Percentiles rank a stretch among this genome's conserved stretches.
Conservation (phyloP, 1,284 basidiomycete species). For the Ustilago hordei region DNA sequence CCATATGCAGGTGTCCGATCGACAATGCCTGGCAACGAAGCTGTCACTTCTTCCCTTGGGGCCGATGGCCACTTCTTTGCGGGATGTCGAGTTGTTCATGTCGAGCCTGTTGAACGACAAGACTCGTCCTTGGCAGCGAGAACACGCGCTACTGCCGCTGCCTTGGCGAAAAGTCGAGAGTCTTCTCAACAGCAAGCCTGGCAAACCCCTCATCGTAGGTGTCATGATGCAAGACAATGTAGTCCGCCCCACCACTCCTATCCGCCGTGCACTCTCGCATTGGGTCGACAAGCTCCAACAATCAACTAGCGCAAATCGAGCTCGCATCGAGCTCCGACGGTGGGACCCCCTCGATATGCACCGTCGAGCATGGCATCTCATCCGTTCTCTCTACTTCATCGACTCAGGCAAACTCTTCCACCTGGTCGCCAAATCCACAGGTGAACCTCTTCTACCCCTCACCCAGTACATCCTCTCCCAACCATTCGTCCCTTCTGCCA, state of each 20-base stretch:
- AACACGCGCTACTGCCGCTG: conserved; percentile 20
- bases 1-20: conserved; percentile 36
- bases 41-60: conserved; percentile 42
- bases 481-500: conserved; percentile 31
- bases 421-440: conserved; percentile 35
- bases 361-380: conserved; percentile 44
- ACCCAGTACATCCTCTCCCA: conserved; percentile 43
- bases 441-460: conserved; percentile 48
- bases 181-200: neutral
- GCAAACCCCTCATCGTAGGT: conserved; percentile 26
- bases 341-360: conserved; percentile 40
- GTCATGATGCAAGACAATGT: conserved; percentile 46
- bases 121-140: conserved; percentile 39
- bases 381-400: conserved; percentile 55
- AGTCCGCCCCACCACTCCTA: conserved; percentile 33
- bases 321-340: conserved; percentile 22
- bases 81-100: conserved; percentile 54
- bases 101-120: conserved; percentile 31
- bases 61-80: conserved; percentile 29
- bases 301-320: neutral
- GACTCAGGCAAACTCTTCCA: conserved; percentile 46
- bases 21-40: conserved; percentile 53
- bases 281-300: conserved; percentile 29
- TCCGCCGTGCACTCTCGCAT: conserved; percentile 27
- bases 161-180: conserved; percentile 39